These are phyloP conservation scores for Pogostemon cablin DNA, from an alignment of 257 asterid genomes.

Conservation along the genomic window DNA sequence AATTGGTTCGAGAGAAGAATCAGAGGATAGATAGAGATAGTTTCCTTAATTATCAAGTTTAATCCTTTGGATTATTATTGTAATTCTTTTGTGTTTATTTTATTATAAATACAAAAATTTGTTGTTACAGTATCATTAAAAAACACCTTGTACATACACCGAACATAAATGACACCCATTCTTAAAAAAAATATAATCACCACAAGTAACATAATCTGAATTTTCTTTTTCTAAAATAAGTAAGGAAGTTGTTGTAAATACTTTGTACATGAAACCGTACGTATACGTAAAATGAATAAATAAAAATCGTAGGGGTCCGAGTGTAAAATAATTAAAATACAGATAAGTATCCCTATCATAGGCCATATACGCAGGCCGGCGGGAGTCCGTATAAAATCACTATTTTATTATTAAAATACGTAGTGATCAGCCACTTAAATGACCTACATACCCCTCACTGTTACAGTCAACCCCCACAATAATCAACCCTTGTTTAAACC, in stretches of 20 bases:
- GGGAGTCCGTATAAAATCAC: constrained; percentile 40
- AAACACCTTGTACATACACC: too few relatives aligned
- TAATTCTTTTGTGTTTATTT: too few relatives aligned
- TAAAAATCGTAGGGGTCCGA: constrained; percentile 33
- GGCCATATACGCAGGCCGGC: constrained; percentile 51
- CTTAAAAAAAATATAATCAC: too few relatives aligned
- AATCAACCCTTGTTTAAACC: constrained; percentile 44
- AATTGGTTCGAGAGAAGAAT: too few relatives aligned
- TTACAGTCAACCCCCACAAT: constrained; percentile 4
- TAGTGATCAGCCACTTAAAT: constrained; percentile 28
- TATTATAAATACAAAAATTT: too few relatives aligned
- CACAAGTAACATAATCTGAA: too few relatives aligned
- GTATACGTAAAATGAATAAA: neutral
- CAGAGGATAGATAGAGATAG: too few relatives aligned
- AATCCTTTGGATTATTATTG: too few relatives aligned
- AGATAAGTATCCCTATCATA: constrained; percentile 33
- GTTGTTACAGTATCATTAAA: too few relatives aligned
- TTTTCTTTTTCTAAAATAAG: too few relatives aligned
- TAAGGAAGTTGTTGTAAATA: neutral
- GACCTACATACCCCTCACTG: constrained; percentile 38
- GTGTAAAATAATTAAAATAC: constrained; percentile 12
- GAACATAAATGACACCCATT: too few relatives aligned
- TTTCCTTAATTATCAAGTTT: too few relatives aligned
- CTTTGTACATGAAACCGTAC: neutral
- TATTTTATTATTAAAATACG: constrained; percentile 17